A percentile compares a stretch with the other conserved stretches of the same genome.
phyloP scores from a whole-genome alignment of 345 rosid genomes.

The Pugionium dolabratum region DNA sequence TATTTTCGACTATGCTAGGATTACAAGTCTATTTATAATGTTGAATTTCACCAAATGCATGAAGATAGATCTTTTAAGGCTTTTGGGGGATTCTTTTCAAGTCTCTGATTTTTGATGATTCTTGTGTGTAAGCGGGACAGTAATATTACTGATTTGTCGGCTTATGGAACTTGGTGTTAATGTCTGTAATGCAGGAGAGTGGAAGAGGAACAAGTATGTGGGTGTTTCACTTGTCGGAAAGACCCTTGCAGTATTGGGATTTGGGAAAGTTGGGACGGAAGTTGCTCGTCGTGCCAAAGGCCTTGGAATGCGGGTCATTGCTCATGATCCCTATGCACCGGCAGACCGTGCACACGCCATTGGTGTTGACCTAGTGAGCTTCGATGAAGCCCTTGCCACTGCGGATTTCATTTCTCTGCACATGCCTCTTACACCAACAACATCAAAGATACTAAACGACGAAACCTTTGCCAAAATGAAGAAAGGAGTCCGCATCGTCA shows the following conservation, averaged over 20 bases:
- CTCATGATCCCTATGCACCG: slow-evolving; percentile 80
- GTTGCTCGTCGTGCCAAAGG: slow-evolving; percentile 84
- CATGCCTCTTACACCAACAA: slow-evolving; percentile 84
- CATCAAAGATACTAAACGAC: slow-evolving; percentile 69
- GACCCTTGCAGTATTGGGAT: slow-evolving; percentile 73
- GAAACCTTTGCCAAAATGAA: slow-evolving; percentile 82
- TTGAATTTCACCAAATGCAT: too few species aligned
- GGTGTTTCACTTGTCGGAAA: slow-evolving; percentile 84
- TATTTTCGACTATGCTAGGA: too few species aligned
- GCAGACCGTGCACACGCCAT: slow-evolving; percentile 80
- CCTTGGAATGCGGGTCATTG: slow-evolving; percentile 84
- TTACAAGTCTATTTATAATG: too few species aligned
- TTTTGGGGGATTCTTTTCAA: too few species aligned
- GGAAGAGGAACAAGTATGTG: slow-evolving; percentile 75
- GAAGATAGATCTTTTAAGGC: too few species aligned
- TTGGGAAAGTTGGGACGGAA: slow-evolving; percentile 87
- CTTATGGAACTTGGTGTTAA: too few species aligned
- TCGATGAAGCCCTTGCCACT: slow-evolving; percentile 66
- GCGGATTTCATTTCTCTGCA: slow-evolving; percentile 82
- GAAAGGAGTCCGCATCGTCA: slow-evolving; percentile 73
- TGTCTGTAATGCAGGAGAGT: slow-evolving; percentile 51
- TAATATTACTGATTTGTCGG: neutral
- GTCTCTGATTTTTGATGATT: neutral
- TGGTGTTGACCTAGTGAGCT: slow-evolving; percentile 73
- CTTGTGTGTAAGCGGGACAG: slow-evolving; percentile 48